Conservation (phyloP, 768 basidiomycete species). For the Phanerochaete sordida region DNA sequence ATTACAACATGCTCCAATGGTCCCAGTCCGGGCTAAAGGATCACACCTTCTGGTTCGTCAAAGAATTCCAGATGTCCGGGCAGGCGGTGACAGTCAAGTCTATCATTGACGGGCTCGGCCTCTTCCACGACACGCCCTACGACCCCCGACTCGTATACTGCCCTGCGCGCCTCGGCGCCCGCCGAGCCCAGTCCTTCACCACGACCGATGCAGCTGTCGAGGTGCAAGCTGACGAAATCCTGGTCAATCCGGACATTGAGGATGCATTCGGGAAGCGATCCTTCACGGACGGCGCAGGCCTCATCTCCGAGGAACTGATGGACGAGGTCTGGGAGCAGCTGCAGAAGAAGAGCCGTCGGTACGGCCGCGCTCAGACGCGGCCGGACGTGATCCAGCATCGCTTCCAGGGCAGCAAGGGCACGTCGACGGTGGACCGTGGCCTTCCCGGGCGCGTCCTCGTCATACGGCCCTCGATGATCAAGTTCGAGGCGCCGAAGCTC, state of each 20-base stretch:
- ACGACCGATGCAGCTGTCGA: slow-evolving; percentile 57
- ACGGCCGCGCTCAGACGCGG: not conserved
- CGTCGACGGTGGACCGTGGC: slow-evolving; percentile 50
- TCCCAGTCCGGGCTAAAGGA: slow-evolving; percentile 18
- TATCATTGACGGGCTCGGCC: slow-evolving; percentile 47
- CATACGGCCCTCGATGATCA: slow-evolving; percentile 57
- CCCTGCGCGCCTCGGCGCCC: slow-evolving; percentile 63
- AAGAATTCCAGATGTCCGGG: slow-evolving; percentile 11
- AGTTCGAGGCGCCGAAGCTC: slow-evolving; percentile 48
- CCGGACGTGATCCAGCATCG: slow-evolving; percentile 48
- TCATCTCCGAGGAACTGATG: slow-evolving; percentile 49
- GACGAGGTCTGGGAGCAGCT: slow-evolving; percentile 34
- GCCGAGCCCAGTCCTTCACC: slow-evolving; percentile 67
- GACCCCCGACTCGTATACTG: slow-evolving; percentile 45
- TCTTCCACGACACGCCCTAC: slow-evolving; percentile 41
- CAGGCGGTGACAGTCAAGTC: slow-evolving; percentile 31
- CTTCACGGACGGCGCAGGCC: slow-evolving; percentile 39
- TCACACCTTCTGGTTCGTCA: slow-evolving; percentile 21
- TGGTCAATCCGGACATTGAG: slow-evolving; percentile 42
- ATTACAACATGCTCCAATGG: slow-evolving; percentile 19
- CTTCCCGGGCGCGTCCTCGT: slow-evolving; percentile 45
- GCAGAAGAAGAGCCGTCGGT: slow-evolving; percentile 11
- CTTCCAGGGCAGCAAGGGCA: slow-evolving; percentile 56
- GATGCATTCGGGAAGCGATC: slow-evolving; percentile 1
- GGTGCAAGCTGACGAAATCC: slow-evolving; percentile 32